Conservation (phyloP, 306 rosid genomes). For the Geum urbanum region DNA sequence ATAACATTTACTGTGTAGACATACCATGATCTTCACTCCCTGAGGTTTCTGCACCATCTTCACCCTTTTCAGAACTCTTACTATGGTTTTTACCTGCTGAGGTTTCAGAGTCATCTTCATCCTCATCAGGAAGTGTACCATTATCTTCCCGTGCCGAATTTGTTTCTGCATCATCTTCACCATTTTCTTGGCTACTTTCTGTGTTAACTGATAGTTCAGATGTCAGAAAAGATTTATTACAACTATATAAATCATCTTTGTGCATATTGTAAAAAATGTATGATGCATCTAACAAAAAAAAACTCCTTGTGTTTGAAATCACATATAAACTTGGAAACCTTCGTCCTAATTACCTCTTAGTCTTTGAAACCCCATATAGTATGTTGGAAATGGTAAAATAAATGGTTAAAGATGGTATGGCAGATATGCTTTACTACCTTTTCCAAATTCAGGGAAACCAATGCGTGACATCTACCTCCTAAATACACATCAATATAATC, state of each 20-base stretch:
- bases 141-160: not conserved
- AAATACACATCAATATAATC: not conserved
- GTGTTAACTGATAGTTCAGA: conserved; percentile 23
- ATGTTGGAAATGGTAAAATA: not conserved
- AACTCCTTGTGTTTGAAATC: not conserved
- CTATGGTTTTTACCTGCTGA: conserved; percentile 10
- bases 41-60: conserved; percentile 29
- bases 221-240: too few species aligned
- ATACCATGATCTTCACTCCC: conserved; percentile 33
- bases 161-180: not conserved
- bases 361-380: conserved; percentile 2
- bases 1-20: not conserved
- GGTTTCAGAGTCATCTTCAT: conserved; percentile 17
- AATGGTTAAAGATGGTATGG: not conserved
- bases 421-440: not conserved
- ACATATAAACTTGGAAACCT: not conserved
- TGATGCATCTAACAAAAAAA: not conserved
- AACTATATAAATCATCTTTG: too few species aligned
- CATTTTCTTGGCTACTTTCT: conserved; percentile 35
- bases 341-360: not conserved
- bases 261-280: too few species aligned
- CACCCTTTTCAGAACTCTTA: conserved; percentile 16
- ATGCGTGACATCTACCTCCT: not conserved
- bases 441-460: not conserved
- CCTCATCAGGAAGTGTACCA: not conserved